Base-by-base conservation (phyloP, 2,329 filamentous ascomycete genomes). In the Aspergillus proliferans region DNA sequence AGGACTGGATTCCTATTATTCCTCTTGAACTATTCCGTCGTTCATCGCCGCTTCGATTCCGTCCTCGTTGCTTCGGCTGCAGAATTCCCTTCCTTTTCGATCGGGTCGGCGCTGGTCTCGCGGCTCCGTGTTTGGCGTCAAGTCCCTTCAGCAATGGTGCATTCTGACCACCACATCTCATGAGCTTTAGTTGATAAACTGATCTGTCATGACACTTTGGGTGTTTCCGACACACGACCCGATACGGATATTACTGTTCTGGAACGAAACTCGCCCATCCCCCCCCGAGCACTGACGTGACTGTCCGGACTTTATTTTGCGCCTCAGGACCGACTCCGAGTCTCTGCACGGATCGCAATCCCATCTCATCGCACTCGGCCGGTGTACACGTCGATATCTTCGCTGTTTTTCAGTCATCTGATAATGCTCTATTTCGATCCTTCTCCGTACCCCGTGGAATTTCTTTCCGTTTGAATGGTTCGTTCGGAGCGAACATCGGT, bases 381-480 rank as follows among this genome's bases (percentile, higher is more conserved):
- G 9, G 15, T 28, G 41, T 26, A 43, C 41, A 19, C 22, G 38
- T 49, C 45, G 42, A 43, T 44, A 47, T 26, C 21, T 24, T 39
- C 42, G 51, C 48, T 47, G 30, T 52, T 21, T 47, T 51, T 39
- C 45, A 42, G 43, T 46, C 24, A 26, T 28, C 57, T 49, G 54
- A 59, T 54, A 52, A 61, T 61, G 58, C 52, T 56, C 46, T 38
- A 40, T 51, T 49, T 48, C 47, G 46, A 47, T 43, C 43, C 47
- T 52, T 34, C 43, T 49, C 40, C 50, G 45, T 34, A 48, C 40
- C 43, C 52, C 40, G 42, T 47, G 47, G 51, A 54, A 45, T 45
- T 22, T 34, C 41, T 53, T 43, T 47, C 48, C 30, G 40, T 55
- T 44, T 59, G 51, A 59, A 50, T 50, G 48, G 53, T 40, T 40